Evolutionary conservation across 164 flowering plant genomes (phyloP), one percentile per base, ranked within the genome.

Genomic region (Berberis vulgaris): DNA sequence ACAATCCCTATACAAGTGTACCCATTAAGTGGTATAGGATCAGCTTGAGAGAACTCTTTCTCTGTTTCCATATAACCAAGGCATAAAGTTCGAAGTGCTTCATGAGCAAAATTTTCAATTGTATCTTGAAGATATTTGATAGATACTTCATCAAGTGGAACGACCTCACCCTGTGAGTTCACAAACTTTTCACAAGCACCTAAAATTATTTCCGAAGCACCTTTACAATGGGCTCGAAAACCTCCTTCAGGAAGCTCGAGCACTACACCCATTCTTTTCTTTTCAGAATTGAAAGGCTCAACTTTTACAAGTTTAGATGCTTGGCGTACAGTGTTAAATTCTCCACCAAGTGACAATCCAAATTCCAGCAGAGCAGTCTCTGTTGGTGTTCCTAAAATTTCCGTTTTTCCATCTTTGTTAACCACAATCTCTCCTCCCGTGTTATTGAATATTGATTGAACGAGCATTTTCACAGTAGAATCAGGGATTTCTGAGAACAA

Each of bases 71-170:
- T 70, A 67, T 83, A 93, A 61, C 88, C 91, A 67, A 93, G 94
- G 82, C 97, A 93, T 41, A 93, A 77, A 59, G 98, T 93, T 68
- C 98, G 79, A 61, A 93, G 93, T 69, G 98, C 90, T 71, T 93
- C 98, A 82, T 65, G 68, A 52, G 98, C 94, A 81, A 90, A 93
- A 57, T 57, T 54, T 67, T 90, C 94, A 62, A 93, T 93, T 4
- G 84, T 83, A 57, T 76, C 67, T 45, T 74, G 76, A 43, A 90
- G 77, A 69, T 72, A 68, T 65, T 75, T 74, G 47, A 72, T 10
- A 11, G 85, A 69, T 65, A 64, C 60, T 71, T 76, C 83, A 77
- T 86, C 84, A 42, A 93, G 83, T 57, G 84, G 74, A 73, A 84
- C 82, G 65, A 85, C 81, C 38, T 83, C 76, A 45, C 98, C 97